Base-by-base conservation (phyloP, 164 flowering plant species). In the Echeveria elegans region DNA sequence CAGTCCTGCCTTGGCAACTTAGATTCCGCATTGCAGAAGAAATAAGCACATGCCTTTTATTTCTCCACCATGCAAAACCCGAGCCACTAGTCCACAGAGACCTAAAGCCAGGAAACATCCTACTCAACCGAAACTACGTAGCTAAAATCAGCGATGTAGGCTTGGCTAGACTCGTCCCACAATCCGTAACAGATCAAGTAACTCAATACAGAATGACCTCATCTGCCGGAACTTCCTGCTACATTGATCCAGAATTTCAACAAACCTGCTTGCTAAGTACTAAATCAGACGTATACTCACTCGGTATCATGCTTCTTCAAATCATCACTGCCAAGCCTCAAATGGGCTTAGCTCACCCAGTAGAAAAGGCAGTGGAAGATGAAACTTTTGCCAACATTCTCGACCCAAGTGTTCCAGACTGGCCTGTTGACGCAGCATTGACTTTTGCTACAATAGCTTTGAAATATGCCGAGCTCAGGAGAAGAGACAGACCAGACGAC, bases 1-100 rank as follows among this genome's bases (percentile, higher is more conserved):
- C 72, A 18, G 38, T 65, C n/a, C 72, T 80, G 26, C 68, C 80
- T 16, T 80, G 82, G 82, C 82, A 77, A 61, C 65, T 67, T 16
- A 67, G 82, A 23, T 80, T 80, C 63, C 62, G 72, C 31, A 80
- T 80, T 9, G 72, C 80, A 5, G 79, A 80, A 11, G 82, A 80
- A 24, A 73, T 80, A 24, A 77, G 65, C 62, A 80, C 82, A 1
- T 77, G 77, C 32, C 72, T 80, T 14, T 72, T 66, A 16, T 79
- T 79, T 64, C 78, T 79, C 29, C 82, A 79, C 75, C 75, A 71
- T 29, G 70, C 75, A 26, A 79, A 79, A 65, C 82, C 82, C 15
- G 82, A 79, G 48, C 83, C 83, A 31, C 68, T 79, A 4, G 82
- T 79, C 65, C 82, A 79, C 65, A 78, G 82, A 41, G 80, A 79